Conservation (phyloP, 163 green algal genomes). For the Chlamydomonas reinhardtii region DNA sequence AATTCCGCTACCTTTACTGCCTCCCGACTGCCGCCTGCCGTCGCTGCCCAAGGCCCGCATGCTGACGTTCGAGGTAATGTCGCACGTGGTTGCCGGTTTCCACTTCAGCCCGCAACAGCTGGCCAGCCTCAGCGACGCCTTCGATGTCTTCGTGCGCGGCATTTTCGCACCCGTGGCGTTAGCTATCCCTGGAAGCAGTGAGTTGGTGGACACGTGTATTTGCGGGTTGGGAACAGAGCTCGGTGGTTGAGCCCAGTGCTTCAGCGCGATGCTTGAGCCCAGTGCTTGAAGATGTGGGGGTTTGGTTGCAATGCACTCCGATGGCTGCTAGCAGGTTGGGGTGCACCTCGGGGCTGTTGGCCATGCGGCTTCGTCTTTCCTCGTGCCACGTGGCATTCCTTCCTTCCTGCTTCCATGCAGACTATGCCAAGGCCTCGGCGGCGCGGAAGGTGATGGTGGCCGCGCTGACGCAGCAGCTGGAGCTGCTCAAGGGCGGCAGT, state of each 20-base stretch:
- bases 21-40: no score
- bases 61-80: conserved; percentile 34
- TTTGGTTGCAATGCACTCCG: no score
- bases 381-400: no score
- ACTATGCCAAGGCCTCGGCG: not conserved
- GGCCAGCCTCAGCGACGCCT: not conserved
- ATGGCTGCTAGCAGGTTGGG: no score
- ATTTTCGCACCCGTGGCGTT: not conserved
- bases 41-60: not conserved
- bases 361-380: no score
- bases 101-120: not conserved
- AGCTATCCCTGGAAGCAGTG: not conserved
- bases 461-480: not conserved
- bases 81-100: not conserved
- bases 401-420: not conserved
- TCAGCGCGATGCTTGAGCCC: no score
- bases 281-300: no score
- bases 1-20: no score
- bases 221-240: no score
- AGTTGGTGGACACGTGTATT: not conserved
- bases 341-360: no score
- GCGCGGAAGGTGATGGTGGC: not conserved
- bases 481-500: not conserved
- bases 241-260: not conserved
- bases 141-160: not conserved